Base-by-base conservation (phyloP, 2,329 filamentous ascomycete species). In the Alternaria consortialis region DNA sequence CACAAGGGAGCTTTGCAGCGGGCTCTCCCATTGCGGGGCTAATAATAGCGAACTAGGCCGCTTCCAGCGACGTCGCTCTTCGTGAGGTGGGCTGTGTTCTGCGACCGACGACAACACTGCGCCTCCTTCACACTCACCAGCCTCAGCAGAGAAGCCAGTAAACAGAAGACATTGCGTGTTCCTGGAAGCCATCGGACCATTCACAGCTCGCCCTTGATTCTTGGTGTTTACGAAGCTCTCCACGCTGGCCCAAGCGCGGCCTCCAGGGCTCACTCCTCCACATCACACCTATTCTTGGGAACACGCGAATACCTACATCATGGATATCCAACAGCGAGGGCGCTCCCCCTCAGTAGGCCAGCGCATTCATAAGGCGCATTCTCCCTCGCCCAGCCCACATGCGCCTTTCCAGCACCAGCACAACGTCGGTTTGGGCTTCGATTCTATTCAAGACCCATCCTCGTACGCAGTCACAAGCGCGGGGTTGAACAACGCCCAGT, bases 351-450 rank as follows among this genome's bases (percentile, higher is more conserved):
- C 88, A 73, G 82, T 83, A 74, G 83, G 84, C 66, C 84, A 86
- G 69, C 76, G 71, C 75, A 77, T 82, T 82, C 84, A 88, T 88
- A 90, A 91, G 89, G 90, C 85, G 78, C 87, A 88, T 77, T 85
- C 82, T 68, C 88, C 87, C 78, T 90, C 88, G 71, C 86, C 88
- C 71, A 87, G 87, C 75, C 86, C 85, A 77, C 84, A 77, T 72
- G 78, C 80, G 79, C 83, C 83, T 70, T 86, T 85, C 72, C 81
- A 84, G 75, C 83, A 83, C 53, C 84, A 71, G 29, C 57, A 68
- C 54, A 87, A 86, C 74, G 83, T 90, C 73, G 85, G 80, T 65
- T 80, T 89, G 58, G 58, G 54, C 58, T 61, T 61, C 48, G 58
- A 61, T 31, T 42, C 47, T 36, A 48, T 36, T 32, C 54, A 61